Base-by-base conservation (phyloP, 2,329 filamentous ascomycete species). In the Coniochaeta pulveracea region DNA sequence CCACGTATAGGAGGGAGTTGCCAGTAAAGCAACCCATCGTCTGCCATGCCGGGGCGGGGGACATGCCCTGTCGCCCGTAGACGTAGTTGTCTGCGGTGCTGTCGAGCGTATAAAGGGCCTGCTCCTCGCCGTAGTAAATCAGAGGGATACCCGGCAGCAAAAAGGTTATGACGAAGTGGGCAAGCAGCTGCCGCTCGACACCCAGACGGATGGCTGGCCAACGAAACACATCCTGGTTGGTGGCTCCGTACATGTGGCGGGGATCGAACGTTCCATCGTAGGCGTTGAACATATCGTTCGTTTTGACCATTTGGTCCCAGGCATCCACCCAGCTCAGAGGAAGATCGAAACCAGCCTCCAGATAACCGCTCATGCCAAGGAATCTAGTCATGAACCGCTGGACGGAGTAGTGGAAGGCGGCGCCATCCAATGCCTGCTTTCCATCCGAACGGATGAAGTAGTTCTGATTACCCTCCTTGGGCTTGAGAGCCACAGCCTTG, bases 181-280 rank as follows among this genome's bases (percentile, higher is more conserved):
- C 74, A 1, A 78, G 51, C 3, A 76, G 52, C 45, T 70, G 64
- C 26, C 69, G 61, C 43, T 76, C 61, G 0, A 66, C 64, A 3
- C 74, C 74, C 37, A 69, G 61, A 26, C 61, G 54, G 21, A 79
- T 57, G 4, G 69, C 61, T 3, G 73, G 73, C 74, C 74, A 79
- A 15, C 73, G 61, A 43, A 79, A 72, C 4, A 78, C 70, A 46
- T 79, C 74, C 52, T 79, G 74, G 44, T 77, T 78, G 3, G 72
- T 73, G 4, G 64, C 63, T 17, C 73, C 74, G 43, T 68, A 76
- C 57, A 78, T 66, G 43, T 78, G 72, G 1, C 74, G 64, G 3
- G 74, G 74, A 42, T 79, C 74, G 38, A 76, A 74, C n/a, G 43
- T 16, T 12, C 38, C 38, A 4, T 34, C 42, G 42, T 43, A 36